These are phyloP conservation scores for Citrus sinensis DNA, from an alignment of 345 rosid species.

Conservation along the genomic window DNA sequence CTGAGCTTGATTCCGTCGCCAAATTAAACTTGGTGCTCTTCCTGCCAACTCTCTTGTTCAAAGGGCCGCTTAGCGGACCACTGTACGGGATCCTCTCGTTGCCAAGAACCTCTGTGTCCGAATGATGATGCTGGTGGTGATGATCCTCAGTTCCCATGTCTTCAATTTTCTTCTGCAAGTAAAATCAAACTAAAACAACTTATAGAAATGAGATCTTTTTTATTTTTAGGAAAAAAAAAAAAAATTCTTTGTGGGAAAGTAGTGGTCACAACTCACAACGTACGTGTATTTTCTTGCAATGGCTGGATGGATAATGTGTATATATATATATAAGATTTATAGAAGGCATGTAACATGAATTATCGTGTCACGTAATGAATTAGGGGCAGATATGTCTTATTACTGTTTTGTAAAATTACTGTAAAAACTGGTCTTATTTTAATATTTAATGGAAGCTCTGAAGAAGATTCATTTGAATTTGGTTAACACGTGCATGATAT, in stretches of 20 bases:
- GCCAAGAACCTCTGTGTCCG: constrained; percentile 38
- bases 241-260: not conserved
- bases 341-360: too few relatives aligned
- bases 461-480: too few relatives aligned
- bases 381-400: too few relatives aligned
- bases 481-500: too few relatives aligned
- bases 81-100: constrained; percentile 29
- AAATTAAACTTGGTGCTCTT: constrained; percentile 37
- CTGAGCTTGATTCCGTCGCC: constrained; percentile 21
- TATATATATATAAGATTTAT: too few relatives aligned
- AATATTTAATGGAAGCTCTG: too few relatives aligned
- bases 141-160: constrained; percentile 24
- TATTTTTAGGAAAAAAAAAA: too few relatives aligned
- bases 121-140: constrained; percentile 30
- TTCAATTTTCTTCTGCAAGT: not conserved
- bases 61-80: constrained; percentile 51
- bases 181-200: not conserved
- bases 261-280: not conserved
- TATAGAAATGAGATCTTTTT: not conserved
- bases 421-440: too few relatives aligned
- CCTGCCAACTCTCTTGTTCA: constrained; percentile 38
- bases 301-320: too few relatives aligned
- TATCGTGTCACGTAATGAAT: too few relatives aligned
- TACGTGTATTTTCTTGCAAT: not conserved
- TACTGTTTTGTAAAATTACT: too few relatives aligned